phyloP scores from a whole-genome alignment of 257 asterid species.

The Solanum sejunctum region DNA sequence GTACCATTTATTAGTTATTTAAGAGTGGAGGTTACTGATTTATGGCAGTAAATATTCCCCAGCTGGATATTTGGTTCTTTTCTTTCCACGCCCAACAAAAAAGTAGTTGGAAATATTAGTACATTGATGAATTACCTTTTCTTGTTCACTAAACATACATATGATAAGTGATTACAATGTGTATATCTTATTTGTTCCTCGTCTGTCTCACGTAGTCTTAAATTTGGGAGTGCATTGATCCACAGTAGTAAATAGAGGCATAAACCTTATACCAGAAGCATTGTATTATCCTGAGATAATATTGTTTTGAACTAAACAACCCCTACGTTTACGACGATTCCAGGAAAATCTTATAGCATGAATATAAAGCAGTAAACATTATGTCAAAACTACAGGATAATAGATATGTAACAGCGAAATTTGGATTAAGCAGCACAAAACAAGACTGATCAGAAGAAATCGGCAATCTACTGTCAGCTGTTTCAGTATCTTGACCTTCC shows the following conservation, averaged over 20 bases:
- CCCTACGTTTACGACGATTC: background rate
- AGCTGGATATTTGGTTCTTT: background rate
- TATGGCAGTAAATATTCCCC: background rate
- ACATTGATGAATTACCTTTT: background rate
- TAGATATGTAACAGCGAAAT: background rate
- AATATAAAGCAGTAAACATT: background rate
- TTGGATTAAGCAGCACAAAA: background rate
- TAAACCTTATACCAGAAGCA: background rate
- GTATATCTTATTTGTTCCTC: too few species aligned
- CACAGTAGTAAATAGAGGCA: too few species aligned
- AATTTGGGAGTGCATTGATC: too few species aligned
- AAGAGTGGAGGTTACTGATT: background rate
- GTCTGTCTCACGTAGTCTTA: too few species aligned
- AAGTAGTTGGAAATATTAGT: background rate
- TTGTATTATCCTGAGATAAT: background rate
- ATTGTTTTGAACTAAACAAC: background rate
- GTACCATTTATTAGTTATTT: background rate
- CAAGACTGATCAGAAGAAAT: background rate
- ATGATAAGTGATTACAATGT: background rate
- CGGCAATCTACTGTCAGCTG: background rate
- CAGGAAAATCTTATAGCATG: background rate
- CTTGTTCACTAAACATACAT: background rate
- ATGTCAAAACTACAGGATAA: background rate
- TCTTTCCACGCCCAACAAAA: background rate
- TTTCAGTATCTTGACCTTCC: slow-evolving; percentile 28